Evolutionary conservation across 164 flowering plant species (phyloP).

Genomic region (Cinnamomum chago): DNA sequence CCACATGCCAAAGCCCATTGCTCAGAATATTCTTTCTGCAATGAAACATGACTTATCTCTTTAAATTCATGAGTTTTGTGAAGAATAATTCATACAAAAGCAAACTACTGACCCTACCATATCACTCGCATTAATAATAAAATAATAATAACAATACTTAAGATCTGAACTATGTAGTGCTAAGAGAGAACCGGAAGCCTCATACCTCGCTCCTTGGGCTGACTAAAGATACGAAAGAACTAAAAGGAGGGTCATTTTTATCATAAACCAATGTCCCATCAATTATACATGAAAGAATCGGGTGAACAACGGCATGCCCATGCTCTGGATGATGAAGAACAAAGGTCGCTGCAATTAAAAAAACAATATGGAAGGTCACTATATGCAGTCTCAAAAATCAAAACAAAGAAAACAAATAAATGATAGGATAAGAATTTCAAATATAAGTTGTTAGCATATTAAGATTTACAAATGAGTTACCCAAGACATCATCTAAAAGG

Average conservation of each 20-base stretch:
- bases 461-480: conserved; percentile 30
- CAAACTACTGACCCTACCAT: too few species aligned
- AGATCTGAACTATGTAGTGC: neutral
- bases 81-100: too few species aligned
- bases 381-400: neutral
- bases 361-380: neutral
- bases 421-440: neutral
- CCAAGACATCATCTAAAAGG: conserved; percentile 91
- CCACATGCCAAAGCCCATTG: conserved; percentile 99
- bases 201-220: conserved; percentile 83
- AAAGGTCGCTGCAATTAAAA: conserved; percentile 66
- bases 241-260: conserved; percentile 66
- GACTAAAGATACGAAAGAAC: conserved; percentile 85
- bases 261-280: conserved; percentile 82
- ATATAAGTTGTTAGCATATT: too few species aligned
- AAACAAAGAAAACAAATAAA: neutral
- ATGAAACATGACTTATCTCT: neutral
- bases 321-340: conserved; percentile 99
- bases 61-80: too few species aligned
- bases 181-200: neutral
- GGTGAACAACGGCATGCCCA: conserved; percentile 91
- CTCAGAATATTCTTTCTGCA: conserved; percentile 84
- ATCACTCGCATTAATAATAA: too few species aligned
- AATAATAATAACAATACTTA: too few species aligned
- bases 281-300: conserved; percentile 83